These are phyloP conservation scores for Pseudocercospora eumusae DNA, from an alignment of 2,329 filamentous ascomycete species.

Conservation along the genomic window DNA sequence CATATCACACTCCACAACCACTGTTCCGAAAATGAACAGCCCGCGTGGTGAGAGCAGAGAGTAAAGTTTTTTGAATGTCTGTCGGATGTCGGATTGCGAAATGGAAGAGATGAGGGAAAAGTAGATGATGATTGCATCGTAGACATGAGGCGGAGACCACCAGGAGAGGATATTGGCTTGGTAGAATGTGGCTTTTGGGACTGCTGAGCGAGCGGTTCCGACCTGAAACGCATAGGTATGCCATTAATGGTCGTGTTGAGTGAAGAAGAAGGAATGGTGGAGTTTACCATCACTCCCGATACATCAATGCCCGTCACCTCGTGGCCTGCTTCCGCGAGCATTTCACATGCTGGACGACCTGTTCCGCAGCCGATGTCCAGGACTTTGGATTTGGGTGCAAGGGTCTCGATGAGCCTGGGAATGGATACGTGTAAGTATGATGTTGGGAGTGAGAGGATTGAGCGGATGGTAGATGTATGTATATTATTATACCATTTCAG, in stretches of 20 bases:
- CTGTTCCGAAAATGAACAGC: constrained; percentile 9
- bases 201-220: constrained; percentile 27
- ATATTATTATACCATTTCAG: constrained; percentile 14
- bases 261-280: neutral
- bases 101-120: constrained; percentile 9
- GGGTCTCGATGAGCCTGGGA: neutral
- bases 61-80: constrained; percentile 2
- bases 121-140: constrained; percentile 12
- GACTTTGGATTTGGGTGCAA: constrained; percentile 22
- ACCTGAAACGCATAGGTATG: neutral
- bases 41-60: neutral
- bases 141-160: neutral
- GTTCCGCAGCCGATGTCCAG: constrained; percentile 41
- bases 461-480: neutral
- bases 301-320: constrained; percentile 38
- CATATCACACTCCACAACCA: constrained; percentile 6
- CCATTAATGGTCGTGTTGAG: neutral
- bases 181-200: constrained; percentile 13
- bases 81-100: neutral
- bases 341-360: constrained; percentile 36
- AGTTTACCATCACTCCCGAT: constrained; percentile 36
- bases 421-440: neutral
- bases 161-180: constrained; percentile 1
- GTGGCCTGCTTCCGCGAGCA: constrained; percentile 34
- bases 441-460: neutral